Conservation (phyloP, 2,329 filamentous ascomycete species). For the Seiridium cupressi region DNA sequence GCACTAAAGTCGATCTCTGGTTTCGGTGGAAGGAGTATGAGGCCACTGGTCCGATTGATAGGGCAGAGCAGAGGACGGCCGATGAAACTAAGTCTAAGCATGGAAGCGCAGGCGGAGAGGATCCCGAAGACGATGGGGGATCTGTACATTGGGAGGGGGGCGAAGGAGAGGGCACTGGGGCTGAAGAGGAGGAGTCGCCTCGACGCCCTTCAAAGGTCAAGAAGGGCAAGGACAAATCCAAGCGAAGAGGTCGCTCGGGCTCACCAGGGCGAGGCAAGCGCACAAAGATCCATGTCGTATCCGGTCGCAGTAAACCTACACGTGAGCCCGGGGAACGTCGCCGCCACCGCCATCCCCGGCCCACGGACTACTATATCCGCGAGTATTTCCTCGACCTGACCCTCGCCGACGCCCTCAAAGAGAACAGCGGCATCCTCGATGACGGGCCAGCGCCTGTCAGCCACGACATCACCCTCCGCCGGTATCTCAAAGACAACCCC, state of each 20-base stretch:
- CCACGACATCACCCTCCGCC: not conserved
- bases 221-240: no score
- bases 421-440: not conserved
- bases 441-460: not conserved
- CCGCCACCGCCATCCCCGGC: no score
- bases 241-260: no score
- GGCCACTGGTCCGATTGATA: not conserved
- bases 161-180: no score
- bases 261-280: no score
- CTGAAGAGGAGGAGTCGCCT: no score
- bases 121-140: no score
- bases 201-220: no score
- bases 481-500: not conserved
- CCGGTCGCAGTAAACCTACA: not conserved
- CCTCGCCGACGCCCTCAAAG: not conserved
- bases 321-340: not conserved
- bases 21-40: not conserved
- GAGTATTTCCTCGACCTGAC: not conserved
- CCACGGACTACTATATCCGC: not conserved
- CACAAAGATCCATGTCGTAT: not conserved
- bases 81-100: not conserved
- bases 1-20: not conserved
- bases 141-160: no score
- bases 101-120: not conserved
- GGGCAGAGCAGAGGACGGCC: not conserved